Base-by-base conservation (phyloP, 257 asterid genomes). In the Dorcoceras hygrometricum region DNA sequence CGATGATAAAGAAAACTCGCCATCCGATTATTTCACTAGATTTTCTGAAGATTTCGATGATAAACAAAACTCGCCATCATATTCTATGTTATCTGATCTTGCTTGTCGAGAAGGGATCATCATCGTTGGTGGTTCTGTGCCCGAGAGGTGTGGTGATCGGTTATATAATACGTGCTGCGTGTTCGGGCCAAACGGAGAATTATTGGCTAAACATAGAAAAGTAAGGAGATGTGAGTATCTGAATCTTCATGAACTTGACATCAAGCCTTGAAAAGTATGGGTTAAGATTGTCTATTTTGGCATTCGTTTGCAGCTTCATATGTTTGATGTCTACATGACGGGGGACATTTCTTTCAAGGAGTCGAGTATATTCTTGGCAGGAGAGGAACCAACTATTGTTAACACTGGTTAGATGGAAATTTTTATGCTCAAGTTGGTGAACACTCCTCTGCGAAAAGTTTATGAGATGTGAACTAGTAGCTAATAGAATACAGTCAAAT, bases 101-200 rank as follows among this genome's bases (percentile, higher is more conserved):
- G 77, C 84, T 71, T 63, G 69, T 57, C 20, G 66, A 62, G 70
- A 72, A 26, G 57, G 70, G 43, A 67, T 79, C 27, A 74, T 78
- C 23, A 29, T 82, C 29, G 62, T 82, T 59, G 84, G 82, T 12
- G 87, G 87, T 43, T 79, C 84, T 3, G 67, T 75, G 57, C 81
- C 87, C 18, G 87, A 75, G 70, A 1, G 72, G 77, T 59, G 72
- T 16, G 70, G 22, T 48, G 70, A 27, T 69, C 73, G 27, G 26
- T 66, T 82, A 65, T 79, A 76, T 65, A 82, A 79, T 51, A 79
- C 82, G 36, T 79, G 82, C 78, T 63, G 62, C 55, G 77, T 79
- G 55, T 79, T 76, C 67, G 75, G 76, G 12, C 65, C 79, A 3
- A 66, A 75, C 7, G 84, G 87, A 25, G 63, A 68, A 57, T 59